Percentiles rank a stretch among this genome's conserved stretches.
phyloP scores from a whole-genome alignment of 352 stramenopile species.

The Globisporangium carolinianum region DNA sequence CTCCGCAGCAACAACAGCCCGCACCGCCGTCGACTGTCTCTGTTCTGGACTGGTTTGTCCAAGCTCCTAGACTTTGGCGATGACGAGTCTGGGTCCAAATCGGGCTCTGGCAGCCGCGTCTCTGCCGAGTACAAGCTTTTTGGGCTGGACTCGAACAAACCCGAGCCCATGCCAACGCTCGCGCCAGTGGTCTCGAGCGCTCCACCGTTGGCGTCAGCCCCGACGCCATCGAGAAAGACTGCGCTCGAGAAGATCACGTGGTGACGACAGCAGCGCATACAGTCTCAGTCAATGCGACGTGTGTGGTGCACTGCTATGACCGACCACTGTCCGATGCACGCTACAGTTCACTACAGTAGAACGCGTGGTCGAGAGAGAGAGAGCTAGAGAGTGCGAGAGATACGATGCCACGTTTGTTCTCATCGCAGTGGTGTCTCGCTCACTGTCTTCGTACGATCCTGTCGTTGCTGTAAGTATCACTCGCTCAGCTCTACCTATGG shows the following conservation, averaged over 20 bases:
- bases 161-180: conserved; percentile 17
- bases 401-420: too few species aligned
- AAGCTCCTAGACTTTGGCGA: not conserved
- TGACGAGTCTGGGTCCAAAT: too few species aligned
- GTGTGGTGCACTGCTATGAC: too few species aligned
- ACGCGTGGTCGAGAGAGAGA: too few species aligned
- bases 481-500: too few species aligned
- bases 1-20: not conserved
- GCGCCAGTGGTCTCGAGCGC: conserved; percentile 20
- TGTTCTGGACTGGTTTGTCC: conserved; percentile 8
- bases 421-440: too few species aligned
- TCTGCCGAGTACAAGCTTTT: not conserved
- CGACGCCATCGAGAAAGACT: not conserved
- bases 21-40: not conserved
- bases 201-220: conserved; percentile 17
- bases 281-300: not conserved
- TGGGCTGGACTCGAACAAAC: not conserved
- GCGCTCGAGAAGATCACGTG: not conserved
- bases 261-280: not conserved
- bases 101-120: too few species aligned
- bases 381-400: too few species aligned
- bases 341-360: too few species aligned
- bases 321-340: too few species aligned
- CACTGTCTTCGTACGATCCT: too few species aligned
- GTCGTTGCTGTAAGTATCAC: too few species aligned